Conservation (phyloP, 2,329 filamentous ascomycete species). For the Epichloe gansuensis region DNA sequence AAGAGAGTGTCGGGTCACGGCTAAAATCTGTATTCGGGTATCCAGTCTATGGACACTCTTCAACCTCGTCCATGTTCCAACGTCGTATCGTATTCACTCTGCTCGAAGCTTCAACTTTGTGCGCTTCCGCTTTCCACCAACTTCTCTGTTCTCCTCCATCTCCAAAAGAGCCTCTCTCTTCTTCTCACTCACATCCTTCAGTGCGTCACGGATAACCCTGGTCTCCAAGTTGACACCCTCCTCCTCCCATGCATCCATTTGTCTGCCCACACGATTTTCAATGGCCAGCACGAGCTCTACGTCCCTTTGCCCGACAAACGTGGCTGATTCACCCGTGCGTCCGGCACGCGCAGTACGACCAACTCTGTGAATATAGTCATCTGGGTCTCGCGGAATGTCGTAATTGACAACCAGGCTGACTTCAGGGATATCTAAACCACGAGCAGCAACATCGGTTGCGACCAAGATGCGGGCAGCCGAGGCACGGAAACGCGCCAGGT, state of each 20-base stretch:
- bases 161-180: constrained; percentile 84
- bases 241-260: constrained; percentile 77
- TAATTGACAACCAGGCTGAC: constrained; percentile 89
- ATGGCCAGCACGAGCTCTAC: constrained; percentile 85
- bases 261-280: constrained; percentile 64
- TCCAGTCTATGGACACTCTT: neutral
- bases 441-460: constrained; percentile 86
- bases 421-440: constrained; percentile 90
- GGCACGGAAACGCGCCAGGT: constrained; percentile 83
- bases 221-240: constrained; percentile 92
- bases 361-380: constrained; percentile 95
- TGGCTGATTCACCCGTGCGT: constrained; percentile 67
- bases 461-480: constrained; percentile 79
- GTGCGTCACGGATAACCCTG: constrained; percentile 66
- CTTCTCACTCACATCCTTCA: constrained; percentile 90
- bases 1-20: too few species aligned
- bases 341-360: constrained; percentile 92
- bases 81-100: constrained; percentile 8
- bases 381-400: constrained; percentile 87
- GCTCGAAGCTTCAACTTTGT: constrained; percentile 43
- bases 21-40: neutral
- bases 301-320: constrained; percentile 84
- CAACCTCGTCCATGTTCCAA: neutral
- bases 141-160: constrained; percentile 84
- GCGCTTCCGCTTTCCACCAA: constrained; percentile 68